phyloP scores from a whole-genome alignment of 768 basidiomycete genomes.

The Mycena galericulata region DNA sequence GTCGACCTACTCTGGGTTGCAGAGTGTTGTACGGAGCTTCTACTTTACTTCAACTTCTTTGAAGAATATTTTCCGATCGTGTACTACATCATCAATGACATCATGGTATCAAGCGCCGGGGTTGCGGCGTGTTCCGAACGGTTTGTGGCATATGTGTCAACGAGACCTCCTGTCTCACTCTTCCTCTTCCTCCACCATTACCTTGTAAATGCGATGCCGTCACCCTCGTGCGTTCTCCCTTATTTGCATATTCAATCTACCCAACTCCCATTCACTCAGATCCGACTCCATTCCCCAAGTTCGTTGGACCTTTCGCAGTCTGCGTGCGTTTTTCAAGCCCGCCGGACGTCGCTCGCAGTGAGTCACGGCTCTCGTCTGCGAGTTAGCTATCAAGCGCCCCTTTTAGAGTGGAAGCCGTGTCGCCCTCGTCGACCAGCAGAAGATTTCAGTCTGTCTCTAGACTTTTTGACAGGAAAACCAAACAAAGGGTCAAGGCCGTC shows the following conservation, averaged over 20 bases:
- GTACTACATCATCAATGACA: too few relatives aligned
- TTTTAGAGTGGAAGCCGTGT: background rate
- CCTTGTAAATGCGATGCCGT: background rate
- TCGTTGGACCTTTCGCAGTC: background rate
- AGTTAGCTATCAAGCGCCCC: conserved; percentile 5
- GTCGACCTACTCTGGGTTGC: too few relatives aligned
- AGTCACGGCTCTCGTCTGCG: background rate
- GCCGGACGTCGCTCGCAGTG: background rate
- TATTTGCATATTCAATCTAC: background rate
- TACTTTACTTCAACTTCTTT: too few relatives aligned
- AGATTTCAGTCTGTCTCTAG: background rate
- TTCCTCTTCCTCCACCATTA: background rate
- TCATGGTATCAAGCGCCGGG: too few relatives aligned
- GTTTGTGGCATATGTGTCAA: too few relatives aligned
- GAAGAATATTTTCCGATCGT: too few relatives aligned
- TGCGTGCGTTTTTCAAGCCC: background rate
- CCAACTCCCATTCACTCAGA: background rate
- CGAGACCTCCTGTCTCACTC: background rate
- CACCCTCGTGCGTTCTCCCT: background rate
- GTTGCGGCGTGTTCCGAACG: too few relatives aligned
- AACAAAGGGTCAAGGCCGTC: background rate
- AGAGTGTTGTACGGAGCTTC: too few relatives aligned
- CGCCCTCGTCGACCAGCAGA: background rate
- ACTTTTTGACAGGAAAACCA: background rate
- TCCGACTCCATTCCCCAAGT: too few relatives aligned